phyloP scores from a whole-genome alignment of 2,329 filamentous ascomycete species.

The Podosphaera xanthii region DNA sequence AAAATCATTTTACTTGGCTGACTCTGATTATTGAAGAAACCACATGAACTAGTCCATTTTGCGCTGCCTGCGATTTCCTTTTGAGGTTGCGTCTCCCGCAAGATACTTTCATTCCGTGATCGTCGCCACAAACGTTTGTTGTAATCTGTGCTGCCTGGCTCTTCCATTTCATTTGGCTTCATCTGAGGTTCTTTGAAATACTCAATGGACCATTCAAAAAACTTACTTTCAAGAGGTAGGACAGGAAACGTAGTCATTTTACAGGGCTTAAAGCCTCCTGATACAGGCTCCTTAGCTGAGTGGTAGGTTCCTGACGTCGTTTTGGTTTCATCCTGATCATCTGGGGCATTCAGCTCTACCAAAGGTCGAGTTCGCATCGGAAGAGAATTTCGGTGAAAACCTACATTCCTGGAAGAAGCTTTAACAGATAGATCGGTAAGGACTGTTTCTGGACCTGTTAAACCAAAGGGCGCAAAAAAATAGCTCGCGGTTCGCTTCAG shows the following conservation, averaged over 20 bases:
- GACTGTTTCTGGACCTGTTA: constrained; percentile 11
- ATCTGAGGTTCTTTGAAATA: constrained; percentile 98
- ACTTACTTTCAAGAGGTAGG: constrained; percentile 60
- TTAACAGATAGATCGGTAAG: constrained; percentile 8
- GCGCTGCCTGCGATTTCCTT: constrained; percentile 72
- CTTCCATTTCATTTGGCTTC: constrained; percentile 86
- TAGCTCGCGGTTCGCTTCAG: constrained; percentile 41
- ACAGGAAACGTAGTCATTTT: constrained; percentile 32
- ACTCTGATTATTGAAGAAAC: constrained; percentile 69
- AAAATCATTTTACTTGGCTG: constrained; percentile 88
- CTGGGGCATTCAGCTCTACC: constrained; percentile 37
- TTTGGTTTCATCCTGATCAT: constrained; percentile 51
- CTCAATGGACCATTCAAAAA: constrained; percentile 88
- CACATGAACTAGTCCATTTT: constrained; percentile 65
- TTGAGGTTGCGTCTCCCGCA: constrained; percentile 77
- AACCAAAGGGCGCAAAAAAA: constrained; percentile 32
- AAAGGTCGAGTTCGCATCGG: constrained; percentile 22
- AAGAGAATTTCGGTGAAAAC: constrained; percentile 9
- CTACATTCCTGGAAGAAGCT: constrained; percentile 11
- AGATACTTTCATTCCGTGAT: constrained; percentile 77
- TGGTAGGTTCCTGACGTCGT: constrained; percentile 49
- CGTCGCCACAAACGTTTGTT: constrained; percentile 86
- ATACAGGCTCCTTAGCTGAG: constrained; percentile 54
- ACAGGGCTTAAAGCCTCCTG: constrained; percentile 47
- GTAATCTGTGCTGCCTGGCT: constrained; percentile 88